Evolutionary conservation across 768 basidiomycete species (phyloP).

Genomic region (Rhodocollybia butyracea): DNA sequence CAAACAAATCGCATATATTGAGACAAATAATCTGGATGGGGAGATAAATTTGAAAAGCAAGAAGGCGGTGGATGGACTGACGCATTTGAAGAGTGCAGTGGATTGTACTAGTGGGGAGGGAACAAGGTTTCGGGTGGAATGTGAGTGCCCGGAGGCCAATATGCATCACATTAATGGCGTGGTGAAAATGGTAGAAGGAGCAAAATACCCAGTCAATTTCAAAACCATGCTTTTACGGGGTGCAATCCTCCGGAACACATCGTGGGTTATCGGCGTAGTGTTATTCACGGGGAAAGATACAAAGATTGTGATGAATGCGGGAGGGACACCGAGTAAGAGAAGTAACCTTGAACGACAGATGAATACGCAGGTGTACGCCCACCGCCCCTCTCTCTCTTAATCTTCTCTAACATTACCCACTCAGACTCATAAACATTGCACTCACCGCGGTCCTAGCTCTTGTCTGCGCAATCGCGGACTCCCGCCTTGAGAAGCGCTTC

Average conservation of each 20-base stretch:
- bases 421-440: conserved; percentile 78
- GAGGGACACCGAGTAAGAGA: conserved; percentile 91
- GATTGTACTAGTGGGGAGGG: conserved; percentile 49
- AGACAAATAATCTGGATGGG: conserved; percentile 96
- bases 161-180: conserved; percentile 91
- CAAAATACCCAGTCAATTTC: conserved; percentile 70
- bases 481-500: conserved; percentile 69
- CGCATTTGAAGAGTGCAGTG: conserved; percentile 64
- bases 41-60: conserved; percentile 98
- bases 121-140: conserved; percentile 73
- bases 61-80: conserved; percentile 71
- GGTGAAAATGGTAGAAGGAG: conserved; percentile 46
- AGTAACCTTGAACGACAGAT: conserved; percentile 93
- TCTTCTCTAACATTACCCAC: neutral
- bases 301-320: conserved; percentile 94
- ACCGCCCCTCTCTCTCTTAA: neutral
- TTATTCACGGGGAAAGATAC: conserved; percentile 90
- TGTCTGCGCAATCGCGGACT: conserved; percentile 82
- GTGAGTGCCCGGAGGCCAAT: conserved; percentile 86
- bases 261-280: conserved; percentile 92
- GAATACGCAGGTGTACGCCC: conserved; percentile 99
- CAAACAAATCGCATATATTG: conserved; percentile 68
- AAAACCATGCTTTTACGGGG: conserved; percentile 87
- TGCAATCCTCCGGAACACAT: conserved; percentile 88
- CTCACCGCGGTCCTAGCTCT: conserved; percentile 80